Evolutionary conservation across 108 stramenopile species (phyloP).

Genomic region (Stephanodiscus minutulus): DNA sequence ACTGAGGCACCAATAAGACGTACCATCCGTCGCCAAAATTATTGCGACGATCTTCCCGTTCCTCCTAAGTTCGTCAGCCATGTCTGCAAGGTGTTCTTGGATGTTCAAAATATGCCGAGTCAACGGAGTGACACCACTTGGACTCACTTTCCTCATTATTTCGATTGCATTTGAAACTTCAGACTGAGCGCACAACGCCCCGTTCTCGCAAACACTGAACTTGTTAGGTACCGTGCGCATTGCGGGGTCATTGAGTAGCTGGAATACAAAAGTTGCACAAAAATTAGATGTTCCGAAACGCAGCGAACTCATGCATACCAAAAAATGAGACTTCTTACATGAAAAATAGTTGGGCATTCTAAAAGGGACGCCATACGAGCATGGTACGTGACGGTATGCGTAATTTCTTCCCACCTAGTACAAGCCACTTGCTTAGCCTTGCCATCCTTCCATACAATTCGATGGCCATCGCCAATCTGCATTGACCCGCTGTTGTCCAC

Average conservation of each 20-base stretch:
- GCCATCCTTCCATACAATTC: constrained; percentile 38
- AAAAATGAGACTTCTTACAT: not conserved
- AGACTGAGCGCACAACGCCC: constrained; percentile 19
- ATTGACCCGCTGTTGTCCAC: constrained; percentile 63
- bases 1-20: not conserved
- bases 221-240: constrained; percentile 37
- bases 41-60: constrained; percentile 52
- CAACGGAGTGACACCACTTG: constrained; percentile 68
- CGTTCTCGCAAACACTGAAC: constrained; percentile 56
- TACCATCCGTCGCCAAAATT: constrained; percentile 61
- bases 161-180: constrained; percentile 44
- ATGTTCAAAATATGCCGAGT: constrained; percentile 60
- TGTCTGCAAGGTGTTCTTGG: constrained; percentile 33
- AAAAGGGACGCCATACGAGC: constrained; percentile 62
- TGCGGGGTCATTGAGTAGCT: constrained; percentile 62
- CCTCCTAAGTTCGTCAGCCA: constrained; percentile 38
- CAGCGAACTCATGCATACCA: not conserved
- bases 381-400: constrained; percentile 68
- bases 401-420: constrained; percentile 73
- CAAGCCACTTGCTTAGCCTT: constrained; percentile 39
- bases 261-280: not conserved
- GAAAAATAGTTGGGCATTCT: constrained; percentile 61
- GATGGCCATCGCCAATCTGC: constrained; percentile 64
- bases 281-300: not conserved
- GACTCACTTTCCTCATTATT: constrained; percentile 39